Base-by-base conservation (phyloP, 179 eudicot species). In the Actinidia chinensis region DNA sequence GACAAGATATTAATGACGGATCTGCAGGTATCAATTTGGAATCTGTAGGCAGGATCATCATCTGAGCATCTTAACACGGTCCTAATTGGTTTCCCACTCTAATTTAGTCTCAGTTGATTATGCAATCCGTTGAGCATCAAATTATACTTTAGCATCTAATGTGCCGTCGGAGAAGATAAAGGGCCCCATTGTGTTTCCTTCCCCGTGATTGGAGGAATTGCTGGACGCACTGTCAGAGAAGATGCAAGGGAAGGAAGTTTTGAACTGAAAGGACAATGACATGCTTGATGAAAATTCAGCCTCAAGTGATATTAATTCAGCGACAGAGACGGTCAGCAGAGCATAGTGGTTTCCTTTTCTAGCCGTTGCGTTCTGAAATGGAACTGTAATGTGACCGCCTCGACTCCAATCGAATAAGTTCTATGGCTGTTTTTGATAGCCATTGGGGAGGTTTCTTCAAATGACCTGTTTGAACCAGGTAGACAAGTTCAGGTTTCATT, bases 311-410 rank as follows among this genome's bases (percentile, higher is more conserved):
- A 84, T 69, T 79, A 81, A 84, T 75, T 82, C 97, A 67, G 84
- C 97, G 36, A 82, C 87, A 51, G 98, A 94, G n/a, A n/a, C 52
- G 81, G 81, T 83, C 90, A 90, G 55, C 93, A 91, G 81, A 94
- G 95, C 87, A 89, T 96, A 83, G 80, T 96, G 82, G 99, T 96
- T n/a, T 91, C 99, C n/a, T 96, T 92, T 83, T 92, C 99, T 43
- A 94, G 97, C 83, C 91, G 89, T 33, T 90, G 97, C 84, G 92
- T 96, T 66, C 81, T 89, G n/a, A 60, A 91, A 91, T 83, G 99
- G 93, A 87, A 87, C 91, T 75, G 91, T 94, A 50, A n/a, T 96
- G 98, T 86, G 98, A 94, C 82, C 94, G 97, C 59, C 99, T 76
- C 88, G 91, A 58, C 95, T 94, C 54, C 85, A 92, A 70, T 94